Evolutionary conservation across 768 basidiomycete species (phyloP).

Genomic region (Tephrocybe sp.): DNA sequence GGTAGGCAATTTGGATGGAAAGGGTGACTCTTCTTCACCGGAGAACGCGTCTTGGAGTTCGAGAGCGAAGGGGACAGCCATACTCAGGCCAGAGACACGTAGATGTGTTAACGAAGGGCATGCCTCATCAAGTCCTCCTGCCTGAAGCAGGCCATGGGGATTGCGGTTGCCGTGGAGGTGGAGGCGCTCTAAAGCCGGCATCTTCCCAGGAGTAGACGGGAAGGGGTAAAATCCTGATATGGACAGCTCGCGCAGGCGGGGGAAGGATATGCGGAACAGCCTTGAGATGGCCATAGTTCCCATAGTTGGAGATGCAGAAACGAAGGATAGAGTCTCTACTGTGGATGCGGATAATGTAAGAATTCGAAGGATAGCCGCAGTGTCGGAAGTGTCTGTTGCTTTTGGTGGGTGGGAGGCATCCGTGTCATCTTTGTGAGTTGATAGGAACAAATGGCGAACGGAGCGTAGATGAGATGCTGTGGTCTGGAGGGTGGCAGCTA

Average conservation of each 20-base stretch:
- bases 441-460: slow-evolving; percentile 46
- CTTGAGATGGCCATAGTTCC: slow-evolving; percentile 41
- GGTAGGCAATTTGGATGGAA: slow-evolving; percentile 26
- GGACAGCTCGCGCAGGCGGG: slow-evolving; percentile 38
- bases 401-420: slow-evolving; percentile 7
- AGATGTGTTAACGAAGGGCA: slow-evolving; percentile 41
- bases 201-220: slow-evolving; percentile 31
- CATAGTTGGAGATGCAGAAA: slow-evolving; percentile 29
- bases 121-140: slow-evolving; percentile 34
- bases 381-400: slow-evolving; percentile 6
- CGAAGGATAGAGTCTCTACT: slow-evolving; percentile 40
- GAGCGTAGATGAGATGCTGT: slow-evolving; percentile 36
- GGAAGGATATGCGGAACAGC: slow-evolving; percentile 43
- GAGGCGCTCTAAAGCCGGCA: slow-evolving; percentile 41
- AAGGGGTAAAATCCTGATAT: slow-evolving; percentile 53
- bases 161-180: slow-evolving; percentile 52
- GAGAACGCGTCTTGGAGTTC: slow-evolving; percentile 38
- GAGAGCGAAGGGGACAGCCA: slow-evolving; percentile 39
- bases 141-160: slow-evolving; percentile 45
- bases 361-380: slow-evolving; percentile 28
- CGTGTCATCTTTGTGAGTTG: slow-evolving; percentile 25
- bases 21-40: slow-evolving; percentile 13
- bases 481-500: slow-evolving; percentile 30
- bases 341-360: slow-evolving; percentile 39
- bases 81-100: slow-evolving; percentile 41